Evolutionary conservation across 2,329 filamentous ascomycete genomes (phyloP).

Genomic region (Calonectria pseudoturangicola): DNA sequence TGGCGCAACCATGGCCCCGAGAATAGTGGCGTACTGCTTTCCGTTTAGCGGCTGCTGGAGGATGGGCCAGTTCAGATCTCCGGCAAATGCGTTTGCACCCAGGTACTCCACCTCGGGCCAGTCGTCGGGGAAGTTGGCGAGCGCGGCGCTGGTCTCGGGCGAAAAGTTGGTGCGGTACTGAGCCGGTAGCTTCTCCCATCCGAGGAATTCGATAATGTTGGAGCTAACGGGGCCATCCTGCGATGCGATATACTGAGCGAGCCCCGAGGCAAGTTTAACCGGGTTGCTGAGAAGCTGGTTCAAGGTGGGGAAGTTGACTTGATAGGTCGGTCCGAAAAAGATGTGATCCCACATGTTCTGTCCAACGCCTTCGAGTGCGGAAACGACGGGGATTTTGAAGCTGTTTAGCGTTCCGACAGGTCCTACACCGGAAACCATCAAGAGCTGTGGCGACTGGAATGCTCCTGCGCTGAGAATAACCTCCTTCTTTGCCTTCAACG

Average conservation of each 20-base stretch:
- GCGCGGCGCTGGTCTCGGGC: constrained; percentile 43
- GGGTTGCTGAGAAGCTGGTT: neutral
- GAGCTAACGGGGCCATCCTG: constrained; percentile 30
- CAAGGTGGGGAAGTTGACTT: constrained; percentile 10
- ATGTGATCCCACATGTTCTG: constrained; percentile 50
- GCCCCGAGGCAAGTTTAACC: neutral
- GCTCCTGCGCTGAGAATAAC: constrained; percentile 46
- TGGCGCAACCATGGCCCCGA: constrained; percentile 61
- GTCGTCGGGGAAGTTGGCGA: constrained; percentile 55
- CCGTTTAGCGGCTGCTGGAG: constrained; percentile 41
- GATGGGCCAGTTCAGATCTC: constrained; percentile 16
- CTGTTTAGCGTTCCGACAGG: constrained; percentile 35
- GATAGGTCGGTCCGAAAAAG: constrained; percentile 43
- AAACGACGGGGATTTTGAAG: constrained; percentile 42
- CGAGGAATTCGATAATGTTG: constrained; percentile 45
- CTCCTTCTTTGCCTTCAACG: constrained; percentile 45
- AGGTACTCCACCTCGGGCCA: constrained; percentile 61
- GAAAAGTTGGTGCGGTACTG: constrained; percentile 42
- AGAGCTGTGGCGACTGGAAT: constrained; percentile 47
- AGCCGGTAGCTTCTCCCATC: constrained; percentile 57
- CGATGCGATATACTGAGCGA: constrained; percentile 7
- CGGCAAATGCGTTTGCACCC: constrained; percentile 10
- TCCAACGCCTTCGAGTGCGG: constrained; percentile 45
- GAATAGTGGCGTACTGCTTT: constrained; percentile 50
- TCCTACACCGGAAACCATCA: constrained; percentile 51